Evolutionary conservation across 2,329 filamentous ascomycete genomes (phyloP).

Genomic region (Chrysoporthe deuterocubensis): DNA sequence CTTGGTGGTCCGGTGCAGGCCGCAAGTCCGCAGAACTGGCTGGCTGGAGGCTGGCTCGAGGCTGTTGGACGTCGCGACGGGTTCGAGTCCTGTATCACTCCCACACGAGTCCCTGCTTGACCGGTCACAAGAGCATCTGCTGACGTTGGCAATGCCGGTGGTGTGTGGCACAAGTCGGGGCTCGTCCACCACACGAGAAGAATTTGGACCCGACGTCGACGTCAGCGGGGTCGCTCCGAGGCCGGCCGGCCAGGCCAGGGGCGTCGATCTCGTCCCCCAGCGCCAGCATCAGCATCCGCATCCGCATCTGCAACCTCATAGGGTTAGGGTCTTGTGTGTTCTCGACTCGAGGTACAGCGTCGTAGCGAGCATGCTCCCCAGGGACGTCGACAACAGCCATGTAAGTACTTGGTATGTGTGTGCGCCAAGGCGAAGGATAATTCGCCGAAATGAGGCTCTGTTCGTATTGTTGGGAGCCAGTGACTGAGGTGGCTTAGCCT

Average conservation of each 20-base stretch:
- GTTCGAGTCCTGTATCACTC: neutral
- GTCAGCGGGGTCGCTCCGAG: conserved; percentile 22
- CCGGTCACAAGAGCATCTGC: neutral
- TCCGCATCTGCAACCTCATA: neutral
- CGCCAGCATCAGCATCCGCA: no score
- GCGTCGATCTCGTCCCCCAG: no score
- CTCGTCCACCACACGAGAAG: neutral
- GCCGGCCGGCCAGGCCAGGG: conserved; percentile 3
- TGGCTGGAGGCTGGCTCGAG: neutral
- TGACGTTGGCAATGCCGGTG: neutral
- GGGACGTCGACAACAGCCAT: neutral
- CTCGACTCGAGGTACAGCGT: no score
- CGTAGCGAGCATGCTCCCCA: neutral
- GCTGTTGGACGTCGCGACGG: neutral
- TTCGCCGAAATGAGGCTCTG: neutral
- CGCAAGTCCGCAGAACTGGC: neutral
- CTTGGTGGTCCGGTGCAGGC: neutral
- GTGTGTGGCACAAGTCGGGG: conserved; percentile 1
- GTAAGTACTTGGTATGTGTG: neutral
- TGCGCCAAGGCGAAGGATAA: neutral
- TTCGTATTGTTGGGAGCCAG: neutral
- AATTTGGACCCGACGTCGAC: conserved; percentile 14
- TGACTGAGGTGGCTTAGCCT: neutral
- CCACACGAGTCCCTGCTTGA: neutral
- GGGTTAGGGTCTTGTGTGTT: neutral